These are phyloP conservation scores for Phalaenopsis hybrid DNA, from an alignment of 116 monocot species.

Conservation along the genomic window DNA sequence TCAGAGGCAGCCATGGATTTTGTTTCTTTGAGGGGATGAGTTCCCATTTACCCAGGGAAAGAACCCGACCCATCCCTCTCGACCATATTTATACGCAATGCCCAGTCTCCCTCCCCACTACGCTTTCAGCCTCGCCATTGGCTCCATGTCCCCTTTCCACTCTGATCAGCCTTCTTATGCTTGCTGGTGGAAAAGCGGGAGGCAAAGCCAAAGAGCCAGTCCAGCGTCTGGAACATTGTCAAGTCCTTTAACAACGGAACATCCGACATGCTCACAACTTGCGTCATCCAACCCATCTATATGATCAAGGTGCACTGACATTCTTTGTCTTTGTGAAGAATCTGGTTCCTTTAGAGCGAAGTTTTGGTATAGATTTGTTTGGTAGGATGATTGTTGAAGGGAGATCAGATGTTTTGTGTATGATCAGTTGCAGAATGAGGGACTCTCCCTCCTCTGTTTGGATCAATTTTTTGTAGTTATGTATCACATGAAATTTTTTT, in stretches of 20 bases:
- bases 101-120: too few relatives aligned
- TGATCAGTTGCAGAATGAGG: too few relatives aligned
- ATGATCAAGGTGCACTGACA: constrained; percentile 50
- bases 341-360: neutral
- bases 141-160: neutral
- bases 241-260: constrained; percentile 91
- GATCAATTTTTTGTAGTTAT: too few relatives aligned
- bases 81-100: neutral
- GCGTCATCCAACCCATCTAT: constrained; percentile 86
- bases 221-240: constrained; percentile 46
- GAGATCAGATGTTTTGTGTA: neutral
- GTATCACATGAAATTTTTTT: too few relatives aligned
- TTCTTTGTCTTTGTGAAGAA: neutral
- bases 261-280: constrained; percentile 85
- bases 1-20: too few relatives aligned
- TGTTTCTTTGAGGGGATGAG: too few relatives aligned
- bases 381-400: neutral
- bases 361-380: neutral
- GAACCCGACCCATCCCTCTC: too few relatives aligned
- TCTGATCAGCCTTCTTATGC: too few relatives aligned
- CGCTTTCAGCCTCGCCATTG: neutral
- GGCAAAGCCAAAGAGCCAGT: constrained; percentile 8
- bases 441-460: neutral
- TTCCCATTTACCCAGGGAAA: neutral
- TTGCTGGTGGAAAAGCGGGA: constrained; percentile 11